Evolutionary conservation across 2,329 filamentous ascomycete species (phyloP), one percentile per base, ranked within the genome.

Genomic region (Xylaria sp.): DNA sequence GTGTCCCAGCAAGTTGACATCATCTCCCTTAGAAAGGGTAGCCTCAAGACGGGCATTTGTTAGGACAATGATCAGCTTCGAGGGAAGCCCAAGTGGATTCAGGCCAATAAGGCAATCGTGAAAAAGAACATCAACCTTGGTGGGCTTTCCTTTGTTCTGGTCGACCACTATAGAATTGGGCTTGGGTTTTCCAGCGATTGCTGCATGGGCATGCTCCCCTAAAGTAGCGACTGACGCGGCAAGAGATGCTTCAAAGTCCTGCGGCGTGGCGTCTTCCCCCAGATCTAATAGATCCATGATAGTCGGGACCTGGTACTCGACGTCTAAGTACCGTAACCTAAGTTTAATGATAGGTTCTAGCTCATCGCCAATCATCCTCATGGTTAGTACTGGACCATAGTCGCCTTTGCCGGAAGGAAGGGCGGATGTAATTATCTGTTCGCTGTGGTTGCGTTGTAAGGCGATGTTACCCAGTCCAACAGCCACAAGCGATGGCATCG

Each of bases 271-370:
- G 66, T 90, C 85, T 15, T 89, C 85, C 13, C 83, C 82, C 2
- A 96, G 81, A 0, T 87, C 89, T 6, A 96, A 83, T 4, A 96
- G 76, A 54, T 92, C 91, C 81, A 96, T 89, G 0, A 97, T 76
- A 0, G 91, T 92, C 0, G 91, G 85, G 3, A 98, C 90, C 15
- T 90, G 89, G 74, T 99, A 99, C 73, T 99, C 96, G n/a, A 92
- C 76, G 61, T 87, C 89, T 4, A 96, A 69, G 63, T 96, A 93
- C 75, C 90, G 91, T 41, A 98, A 78, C 73, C 96, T 96, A 60
- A 97, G 75, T 74, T 96, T 97, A 67, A 97, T 81, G 6, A 92
- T 88, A 0, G 96, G 94, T 66, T 98, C 94, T 78, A 96, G 91
- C 73, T 98, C 94, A 73, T 98, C 93, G 0, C 92, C 92, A 67